A percentile compares a stretch with the other conserved stretches of the same genome.
phyloP scores from a whole-genome alignment of 345 rosid species.

The Firmiana major region DNA sequence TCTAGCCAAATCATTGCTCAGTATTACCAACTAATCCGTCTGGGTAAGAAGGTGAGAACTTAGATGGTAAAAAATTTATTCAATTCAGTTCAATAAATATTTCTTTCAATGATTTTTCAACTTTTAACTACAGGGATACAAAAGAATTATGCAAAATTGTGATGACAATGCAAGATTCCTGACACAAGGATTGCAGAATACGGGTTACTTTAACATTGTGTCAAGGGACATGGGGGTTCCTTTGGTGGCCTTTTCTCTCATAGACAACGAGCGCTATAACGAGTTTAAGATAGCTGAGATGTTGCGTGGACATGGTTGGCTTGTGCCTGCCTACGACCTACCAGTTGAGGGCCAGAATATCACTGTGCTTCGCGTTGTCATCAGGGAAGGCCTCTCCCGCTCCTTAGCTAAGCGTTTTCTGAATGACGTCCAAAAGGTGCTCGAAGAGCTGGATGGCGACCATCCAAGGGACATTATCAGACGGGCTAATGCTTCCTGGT shows the following conservation, averaged over 20 bases:
- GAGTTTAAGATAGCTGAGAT: conserved; percentile 77
- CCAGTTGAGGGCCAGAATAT: conserved; percentile 86
- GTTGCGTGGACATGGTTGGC: conserved; percentile 93
- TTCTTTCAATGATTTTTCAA: too few relatives aligned
- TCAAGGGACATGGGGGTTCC: conserved; percentile 90
- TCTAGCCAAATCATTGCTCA: conserved; percentile 85
- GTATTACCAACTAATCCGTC: conserved; percentile 83
- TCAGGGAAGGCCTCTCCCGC: conserved; percentile 90
- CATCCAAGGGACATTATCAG: conserved; percentile 53
- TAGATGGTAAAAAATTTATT: conserved; percentile 5
- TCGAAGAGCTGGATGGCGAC: conserved; percentile 63
- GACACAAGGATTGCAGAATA: conserved; percentile 67
- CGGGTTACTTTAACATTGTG: conserved; percentile 67
- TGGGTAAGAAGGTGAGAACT: conserved; percentile 82
- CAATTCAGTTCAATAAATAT: not conserved
- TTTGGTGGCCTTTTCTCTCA: conserved; percentile 82
- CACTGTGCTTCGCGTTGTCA: conserved; percentile 86
- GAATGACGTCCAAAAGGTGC: conserved; percentile 65
- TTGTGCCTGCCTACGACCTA: conserved; percentile 90
- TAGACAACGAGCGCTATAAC: conserved; percentile 55
- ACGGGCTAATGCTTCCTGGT: too few relatives aligned
- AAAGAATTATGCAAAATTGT: conserved; percentile 89
- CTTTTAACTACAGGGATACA: conserved; percentile 51
- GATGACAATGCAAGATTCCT: conserved; percentile 64
- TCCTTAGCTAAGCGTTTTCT: conserved; percentile 86